Conservation (phyloP, 257 asterid genomes). For the Nicotiana undulata region DNA sequence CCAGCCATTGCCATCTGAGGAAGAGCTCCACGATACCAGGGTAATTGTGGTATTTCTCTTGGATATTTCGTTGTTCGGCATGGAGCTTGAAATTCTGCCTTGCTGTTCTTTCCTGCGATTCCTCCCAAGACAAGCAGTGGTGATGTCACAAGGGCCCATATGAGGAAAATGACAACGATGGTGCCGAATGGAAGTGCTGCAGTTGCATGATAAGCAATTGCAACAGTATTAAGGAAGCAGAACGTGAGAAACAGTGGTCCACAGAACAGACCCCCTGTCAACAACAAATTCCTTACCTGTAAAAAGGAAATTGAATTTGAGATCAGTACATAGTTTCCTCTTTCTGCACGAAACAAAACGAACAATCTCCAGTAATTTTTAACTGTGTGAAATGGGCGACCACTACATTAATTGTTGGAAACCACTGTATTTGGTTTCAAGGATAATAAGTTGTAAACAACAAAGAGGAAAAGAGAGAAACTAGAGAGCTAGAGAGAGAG, state of each 20-base stretch:
- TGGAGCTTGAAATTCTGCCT: slow-evolving; percentile 28
- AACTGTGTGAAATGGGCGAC: not conserved
- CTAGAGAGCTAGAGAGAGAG: not conserved
- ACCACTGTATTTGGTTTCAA: not conserved
- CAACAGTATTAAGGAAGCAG: slow-evolving; percentile 26
- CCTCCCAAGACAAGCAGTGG: slow-evolving; percentile 30
- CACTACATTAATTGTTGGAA: not conserved
- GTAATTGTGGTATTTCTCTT: slow-evolving; percentile 25
- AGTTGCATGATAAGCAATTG: slow-evolving; percentile 25
- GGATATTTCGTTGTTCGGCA: slow-evolving; percentile 28
- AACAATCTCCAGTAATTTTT: not conserved
- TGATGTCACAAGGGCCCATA: slow-evolving; percentile 30
- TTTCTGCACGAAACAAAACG: not conserved
- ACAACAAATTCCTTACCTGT: slow-evolving; percentile 25
- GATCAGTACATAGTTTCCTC: not conserved
- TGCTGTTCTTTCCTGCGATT: slow-evolving; percentile 27
- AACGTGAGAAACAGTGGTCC: slow-evolving; percentile 26
- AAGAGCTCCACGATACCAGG: slow-evolving; percentile 24
- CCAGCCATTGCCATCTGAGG: slow-evolving; percentile 40
- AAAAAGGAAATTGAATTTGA: not conserved
- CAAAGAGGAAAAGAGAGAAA: not conserved
- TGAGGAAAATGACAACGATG: slow-evolving; percentile 23
- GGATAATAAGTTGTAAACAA: not conserved
- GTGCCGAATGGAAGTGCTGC: slow-evolving; percentile 30
- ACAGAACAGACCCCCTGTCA: slow-evolving; percentile 24